phyloP scores from a whole-genome alignment of 2,329 filamentous ascomycete genomes.

The Aschersonia sp. region DNA sequence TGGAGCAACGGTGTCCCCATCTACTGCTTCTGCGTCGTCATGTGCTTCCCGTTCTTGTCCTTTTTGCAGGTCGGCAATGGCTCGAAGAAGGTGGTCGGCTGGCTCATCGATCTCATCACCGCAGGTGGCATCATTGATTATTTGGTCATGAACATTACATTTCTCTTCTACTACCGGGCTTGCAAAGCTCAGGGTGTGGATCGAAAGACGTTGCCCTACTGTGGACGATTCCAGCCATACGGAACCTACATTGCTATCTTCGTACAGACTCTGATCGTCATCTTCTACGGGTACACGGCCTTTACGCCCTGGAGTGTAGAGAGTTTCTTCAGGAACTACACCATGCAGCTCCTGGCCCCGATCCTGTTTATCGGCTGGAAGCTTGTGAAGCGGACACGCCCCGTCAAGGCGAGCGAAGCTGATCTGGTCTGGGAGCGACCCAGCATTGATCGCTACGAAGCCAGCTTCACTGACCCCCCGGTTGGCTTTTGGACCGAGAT shows the following conservation, averaged over 20 bases:
- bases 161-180: slow-evolving; percentile 34
- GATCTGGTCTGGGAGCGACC: slow-evolving; percentile 49
- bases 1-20: slow-evolving; percentile 47
- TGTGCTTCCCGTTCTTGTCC: slow-evolving; percentile 37
- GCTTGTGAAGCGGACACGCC: slow-evolving; percentile 41
- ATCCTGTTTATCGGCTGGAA: slow-evolving; percentile 48
- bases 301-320: slow-evolving; percentile 34
- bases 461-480: slow-evolving; percentile 30
- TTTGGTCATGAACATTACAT: slow-evolving; percentile 35
- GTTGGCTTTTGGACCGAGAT: slow-evolving; percentile 43
- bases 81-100: slow-evolving; percentile 34
- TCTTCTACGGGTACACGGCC: slow-evolving; percentile 40
- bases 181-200: slow-evolving; percentile 36
- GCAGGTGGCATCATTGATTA: slow-evolving; percentile 48
- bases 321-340: slow-evolving; percentile 38
- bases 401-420: slow-evolving; percentile 36
- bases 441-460: slow-evolving; percentile 42
- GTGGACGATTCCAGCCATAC: slow-evolving; percentile 43
- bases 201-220: slow-evolving; percentile 40
- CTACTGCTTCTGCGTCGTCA: slow-evolving; percentile 38
- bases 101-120: slow-evolving; percentile 41
- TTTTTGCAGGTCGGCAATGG: slow-evolving; percentile 35
- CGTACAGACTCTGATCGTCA: slow-evolving; percentile 27
- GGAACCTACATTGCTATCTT: slow-evolving; percentile 31
- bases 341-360: slow-evolving; percentile 39